Evolutionary conservation across 2,329 filamentous ascomycete species (phyloP).

Genomic region (Colletotrichum noveboracense): DNA sequence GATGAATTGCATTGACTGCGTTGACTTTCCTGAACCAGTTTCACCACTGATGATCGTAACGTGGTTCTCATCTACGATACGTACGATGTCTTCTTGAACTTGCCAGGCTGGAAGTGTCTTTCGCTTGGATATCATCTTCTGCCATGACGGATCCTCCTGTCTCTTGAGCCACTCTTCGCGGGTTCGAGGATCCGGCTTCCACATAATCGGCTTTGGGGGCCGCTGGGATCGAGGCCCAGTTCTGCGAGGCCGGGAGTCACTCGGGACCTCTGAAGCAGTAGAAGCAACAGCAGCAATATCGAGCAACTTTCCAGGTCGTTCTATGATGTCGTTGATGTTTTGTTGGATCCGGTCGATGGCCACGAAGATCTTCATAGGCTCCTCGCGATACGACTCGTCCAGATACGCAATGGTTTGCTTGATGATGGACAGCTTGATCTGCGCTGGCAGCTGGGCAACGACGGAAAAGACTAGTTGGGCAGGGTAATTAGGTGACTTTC

Average conservation of each 20-base stretch:
- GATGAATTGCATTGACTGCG: slow-evolving; percentile 95
- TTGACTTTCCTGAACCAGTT: slow-evolving; percentile 96
- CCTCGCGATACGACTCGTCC: slow-evolving; percentile 73
- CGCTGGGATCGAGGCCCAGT: slow-evolving; percentile 38
- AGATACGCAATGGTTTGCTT: slow-evolving; percentile 78
- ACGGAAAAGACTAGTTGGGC: slow-evolving; percentile 72
- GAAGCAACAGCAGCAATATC: slow-evolving; percentile 84
- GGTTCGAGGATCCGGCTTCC: slow-evolving; percentile 64
- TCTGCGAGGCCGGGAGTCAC: slow-evolving; percentile 28
- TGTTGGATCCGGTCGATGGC: slow-evolving; percentile 91
- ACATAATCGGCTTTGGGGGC: slow-evolving; percentile 65
- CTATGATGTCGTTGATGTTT: slow-evolving; percentile 81
- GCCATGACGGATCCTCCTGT: slow-evolving; percentile 68
- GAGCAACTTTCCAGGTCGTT: slow-evolving; percentile 80
- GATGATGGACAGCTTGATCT: slow-evolving; percentile 89
- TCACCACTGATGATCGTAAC: slow-evolving; percentile 97
- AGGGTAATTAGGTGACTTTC: slow-evolving; percentile 78
- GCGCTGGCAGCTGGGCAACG: slow-evolving; percentile 77
- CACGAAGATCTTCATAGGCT: slow-evolving; percentile 89
- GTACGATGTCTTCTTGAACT: slow-evolving; percentile 77
- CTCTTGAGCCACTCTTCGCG: slow-evolving; percentile 73
- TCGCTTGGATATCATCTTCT: slow-evolving; percentile 77
- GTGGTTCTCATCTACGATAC: slow-evolving; percentile 76
- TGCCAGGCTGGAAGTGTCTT: slow-evolving; percentile 86
- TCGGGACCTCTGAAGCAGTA: slow-evolving; percentile 61